phyloP scores from a whole-genome alignment of 441 rosid genomes.

The Biscutella laevigata region DNA sequence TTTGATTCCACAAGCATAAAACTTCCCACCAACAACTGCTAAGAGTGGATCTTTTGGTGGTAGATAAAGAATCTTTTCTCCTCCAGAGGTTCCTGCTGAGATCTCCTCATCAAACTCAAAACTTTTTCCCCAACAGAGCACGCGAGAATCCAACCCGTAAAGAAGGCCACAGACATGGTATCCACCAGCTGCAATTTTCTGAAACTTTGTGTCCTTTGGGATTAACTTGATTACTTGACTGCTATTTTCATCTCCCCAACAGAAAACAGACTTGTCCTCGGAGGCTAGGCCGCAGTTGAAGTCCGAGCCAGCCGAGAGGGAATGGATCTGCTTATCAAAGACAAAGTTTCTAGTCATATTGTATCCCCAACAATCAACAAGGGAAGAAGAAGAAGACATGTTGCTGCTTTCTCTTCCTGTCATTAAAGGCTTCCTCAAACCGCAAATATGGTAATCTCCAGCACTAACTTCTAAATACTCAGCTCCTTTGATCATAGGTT shows the following conservation, averaged over 20 bases:
- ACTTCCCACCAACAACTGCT: conserved; percentile 77
- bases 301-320: conserved; percentile 81
- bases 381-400: conserved; percentile 19
- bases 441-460: conserved; percentile 93
- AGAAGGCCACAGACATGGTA: conserved; percentile 93
- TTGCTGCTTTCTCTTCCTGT: conserved; percentile 39
- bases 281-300: conserved; percentile 80
- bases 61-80: conserved; percentile 48
- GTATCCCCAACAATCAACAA: conserved; percentile 97
- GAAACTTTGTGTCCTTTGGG: conserved; percentile 63
- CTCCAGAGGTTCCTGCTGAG: conserved; percentile 36
- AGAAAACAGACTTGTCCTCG: conserved; percentile 57
- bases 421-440: conserved; percentile 60
- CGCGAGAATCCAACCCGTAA: conserved; percentile 40
- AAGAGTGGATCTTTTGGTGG: conserved; percentile 72
- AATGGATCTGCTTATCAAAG: conserved; percentile 64
- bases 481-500: conserved; percentile 74
- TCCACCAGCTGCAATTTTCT: conserved; percentile 85
- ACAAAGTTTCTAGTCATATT: conserved; percentile 80
- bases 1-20: conserved; percentile 93
- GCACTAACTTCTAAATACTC: conserved; percentile 86
- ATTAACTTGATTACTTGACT: conserved; percentile 68
- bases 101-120: conserved; percentile 68
- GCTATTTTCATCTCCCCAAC: conserved; percentile 95
- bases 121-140: conserved; percentile 91